Percentiles rank a stretch among this genome's conserved stretches.
Evolutionary conservation across 2,329 filamentous ascomycete genomes (phyloP).

Genomic region (Colletotrichum noveboracense): DNA sequence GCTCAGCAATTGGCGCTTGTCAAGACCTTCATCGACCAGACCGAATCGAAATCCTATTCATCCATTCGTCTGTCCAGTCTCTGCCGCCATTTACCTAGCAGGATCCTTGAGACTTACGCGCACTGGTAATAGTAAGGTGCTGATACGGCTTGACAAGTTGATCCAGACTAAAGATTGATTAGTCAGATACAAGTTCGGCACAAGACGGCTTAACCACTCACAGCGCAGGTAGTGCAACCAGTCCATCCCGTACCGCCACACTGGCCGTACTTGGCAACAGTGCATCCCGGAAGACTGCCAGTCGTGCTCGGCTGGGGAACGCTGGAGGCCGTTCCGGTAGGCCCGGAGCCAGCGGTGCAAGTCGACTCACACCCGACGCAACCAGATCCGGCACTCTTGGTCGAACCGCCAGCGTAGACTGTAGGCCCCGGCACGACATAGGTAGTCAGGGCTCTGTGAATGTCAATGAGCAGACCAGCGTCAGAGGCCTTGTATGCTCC

Average conservation of each 20-base stretch:
- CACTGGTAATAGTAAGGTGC: slow-evolving; percentile 13
- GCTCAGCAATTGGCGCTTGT: background rate
- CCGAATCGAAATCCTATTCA: background rate
- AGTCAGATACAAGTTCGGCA: background rate
- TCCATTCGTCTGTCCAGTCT: background rate
- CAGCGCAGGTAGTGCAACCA: slow-evolving; percentile 18
- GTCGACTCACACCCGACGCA: slow-evolving; percentile 46
- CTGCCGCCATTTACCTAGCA: background rate
- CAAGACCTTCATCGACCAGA: background rate
- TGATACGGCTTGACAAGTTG: slow-evolving; percentile 8
- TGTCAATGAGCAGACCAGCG: slow-evolving; percentile 53
- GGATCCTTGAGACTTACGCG: background rate
- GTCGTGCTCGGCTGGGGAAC: slow-evolving; percentile 15
- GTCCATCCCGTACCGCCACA: slow-evolving; percentile 6
- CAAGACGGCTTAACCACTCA: background rate
- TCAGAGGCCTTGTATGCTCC: slow-evolving; percentile 30
- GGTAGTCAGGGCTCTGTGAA: slow-evolving; percentile 42
- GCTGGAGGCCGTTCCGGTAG: slow-evolving; percentile 29
- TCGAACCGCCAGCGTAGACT: slow-evolving; percentile 45
- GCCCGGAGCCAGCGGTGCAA: slow-evolving; percentile 37
- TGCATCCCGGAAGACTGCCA: slow-evolving; percentile 6
- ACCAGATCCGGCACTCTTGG: slow-evolving; percentile 42
- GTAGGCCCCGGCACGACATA: slow-evolving; percentile 50
- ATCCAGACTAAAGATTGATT: background rate
- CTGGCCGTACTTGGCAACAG: slow-evolving; percentile 15